A percentile compares a stretch with the other conserved stretches of the same genome.
These are phyloP conservation scores for Diaporthe batatas DNA, from an alignment of 2,329 filamentous ascomycete species.

Conservation along the genomic window DNA sequence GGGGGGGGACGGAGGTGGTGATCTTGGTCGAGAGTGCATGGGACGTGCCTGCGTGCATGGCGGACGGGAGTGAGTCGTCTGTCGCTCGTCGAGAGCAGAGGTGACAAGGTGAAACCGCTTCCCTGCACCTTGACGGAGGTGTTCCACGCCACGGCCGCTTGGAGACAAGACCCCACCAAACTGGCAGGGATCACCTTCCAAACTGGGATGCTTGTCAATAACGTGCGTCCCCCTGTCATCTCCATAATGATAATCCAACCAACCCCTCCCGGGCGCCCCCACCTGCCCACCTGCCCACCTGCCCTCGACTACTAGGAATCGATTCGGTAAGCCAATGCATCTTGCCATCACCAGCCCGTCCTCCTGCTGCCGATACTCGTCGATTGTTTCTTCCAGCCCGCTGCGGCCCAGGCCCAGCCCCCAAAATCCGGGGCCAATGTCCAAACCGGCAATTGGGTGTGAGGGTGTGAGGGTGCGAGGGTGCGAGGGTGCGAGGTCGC, in stretches of 20 bases:
- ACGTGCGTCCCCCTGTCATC: slow-evolving; percentile 23
- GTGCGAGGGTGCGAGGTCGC: not conserved
- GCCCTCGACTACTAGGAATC: not conserved
- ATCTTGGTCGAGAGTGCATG: not conserved
- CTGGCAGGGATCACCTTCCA: slow-evolving; percentile 22
- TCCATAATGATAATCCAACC: slow-evolving; percentile 10
- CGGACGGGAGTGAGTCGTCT: slow-evolving; percentile 4
- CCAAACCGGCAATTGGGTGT: not conserved
- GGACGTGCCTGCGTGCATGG: not conserved
- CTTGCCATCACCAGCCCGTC: not conserved
- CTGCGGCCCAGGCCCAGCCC: slow-evolving; percentile 9
- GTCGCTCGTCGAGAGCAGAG: slow-evolving; percentile 17
- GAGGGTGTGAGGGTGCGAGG: not conserved
- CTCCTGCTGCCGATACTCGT: not conserved
- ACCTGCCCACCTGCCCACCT: not conserved
- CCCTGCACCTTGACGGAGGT: slow-evolving; percentile 32
- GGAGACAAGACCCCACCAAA: slow-evolving; percentile 24
- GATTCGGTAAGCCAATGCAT: not conserved
- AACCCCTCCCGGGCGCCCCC: not conserved
- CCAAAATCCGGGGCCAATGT: not conserved
- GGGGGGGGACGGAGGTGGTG: not conserved
- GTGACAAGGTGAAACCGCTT: slow-evolving; percentile 33
- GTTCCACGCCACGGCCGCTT: slow-evolving; percentile 32
- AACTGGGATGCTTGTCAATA: slow-evolving; percentile 26
- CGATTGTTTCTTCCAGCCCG: not conserved